These are phyloP conservation scores for Syzygium oleosum DNA, from an alignment of 345 rosid species.

Conservation along the genomic window DNA sequence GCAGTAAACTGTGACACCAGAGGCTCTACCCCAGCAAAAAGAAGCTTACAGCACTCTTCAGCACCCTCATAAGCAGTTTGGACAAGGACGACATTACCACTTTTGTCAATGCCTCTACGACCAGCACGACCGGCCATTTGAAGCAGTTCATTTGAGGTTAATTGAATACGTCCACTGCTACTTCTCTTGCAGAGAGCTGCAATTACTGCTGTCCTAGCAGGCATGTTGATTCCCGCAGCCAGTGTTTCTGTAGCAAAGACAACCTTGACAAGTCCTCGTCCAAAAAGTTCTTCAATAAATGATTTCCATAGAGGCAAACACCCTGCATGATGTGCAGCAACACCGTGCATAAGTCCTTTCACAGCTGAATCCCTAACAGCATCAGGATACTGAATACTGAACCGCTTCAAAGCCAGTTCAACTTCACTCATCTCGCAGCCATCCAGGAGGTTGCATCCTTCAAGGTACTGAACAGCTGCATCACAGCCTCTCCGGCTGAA, in stretches of 20 bases:
- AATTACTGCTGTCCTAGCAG: slow-evolving; percentile 88
- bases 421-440: slow-evolving; percentile 80
- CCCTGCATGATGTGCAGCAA: slow-evolving; percentile 98
- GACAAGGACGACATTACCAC: slow-evolving; percentile 75
- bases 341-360: slow-evolving; percentile 76
- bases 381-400: slow-evolving; percentile 77
- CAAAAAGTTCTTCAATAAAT: slow-evolving; percentile 85
- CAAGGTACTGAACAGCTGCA: slow-evolving; percentile 87
- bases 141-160: slow-evolving; percentile 80
- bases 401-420: slow-evolving; percentile 79
- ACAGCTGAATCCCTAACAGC: slow-evolving; percentile 83
- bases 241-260: slow-evolving; percentile 97
- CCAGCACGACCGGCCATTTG: slow-evolving; percentile 99
- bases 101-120: slow-evolving; percentile 85
- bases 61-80: slow-evolving; percentile 89
- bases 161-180: slow-evolving; percentile 54
- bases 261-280: slow-evolving; percentile 83
- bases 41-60: slow-evolving; percentile 83
- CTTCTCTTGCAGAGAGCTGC: slow-evolving; percentile 78
- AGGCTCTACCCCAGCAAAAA: slow-evolving; percentile 83
- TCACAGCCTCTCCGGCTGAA: slow-evolving; percentile 93
- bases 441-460: slow-evolving; percentile 64
- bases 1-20: slow-evolving; percentile 94
- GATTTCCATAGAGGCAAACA: slow-evolving; percentile 97
- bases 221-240: slow-evolving; percentile 98